These are phyloP conservation scores for Zygosaccharomyces rouxii DNA, from an alignment of 805 yeast genomes.

Conservation along the genomic window DNA sequence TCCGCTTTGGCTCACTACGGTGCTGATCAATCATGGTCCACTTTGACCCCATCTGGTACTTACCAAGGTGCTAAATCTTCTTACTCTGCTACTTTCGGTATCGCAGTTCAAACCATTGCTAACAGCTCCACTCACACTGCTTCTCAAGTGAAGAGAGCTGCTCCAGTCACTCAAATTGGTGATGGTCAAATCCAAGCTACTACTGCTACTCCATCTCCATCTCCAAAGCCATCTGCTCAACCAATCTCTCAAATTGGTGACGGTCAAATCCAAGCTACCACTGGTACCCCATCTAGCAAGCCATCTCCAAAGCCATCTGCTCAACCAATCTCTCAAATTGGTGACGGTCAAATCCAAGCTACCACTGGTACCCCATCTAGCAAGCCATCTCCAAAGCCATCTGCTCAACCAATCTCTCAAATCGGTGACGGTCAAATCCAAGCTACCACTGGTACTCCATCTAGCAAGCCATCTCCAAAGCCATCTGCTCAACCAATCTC, in stretches of 20 bases:
- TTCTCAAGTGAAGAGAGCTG: slow-evolving; percentile 37
- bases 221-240: slow-evolving; percentile 34
- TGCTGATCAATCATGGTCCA: slow-evolving; percentile 39
- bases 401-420: slow-evolving; percentile 36
- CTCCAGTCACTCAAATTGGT: slow-evolving; percentile 43
- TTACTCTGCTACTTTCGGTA: slow-evolving; percentile 40
- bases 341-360: slow-evolving; percentile 40
- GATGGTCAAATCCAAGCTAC: slow-evolving; percentile 54
- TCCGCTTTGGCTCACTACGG: slow-evolving; percentile 27
- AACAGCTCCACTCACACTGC: slow-evolving; percentile 22
- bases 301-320: slow-evolving; percentile 15
- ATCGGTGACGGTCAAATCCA: slow-evolving; percentile 44
- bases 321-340: slow-evolving; percentile 41
- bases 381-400: slow-evolving; percentile 32
- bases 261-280: slow-evolving; percentile 50
- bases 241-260: slow-evolving; percentile 46
- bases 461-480: slow-evolving; percentile 23
- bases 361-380: slow-evolving; percentile 22
- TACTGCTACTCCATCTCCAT: slow-evolving; percentile 31
- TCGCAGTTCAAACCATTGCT: slow-evolving; percentile 40
- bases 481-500: slow-evolving; percentile 22
- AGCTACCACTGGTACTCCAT: slow-evolving; percentile 26
- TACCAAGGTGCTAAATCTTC: slow-evolving; percentile 38
- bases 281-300: slow-evolving; percentile 16
- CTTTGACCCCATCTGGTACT: slow-evolving; percentile 41